These are phyloP conservation scores for Saccharomyces hybrid DNA, from an alignment of 1,139 yeast species.

Conservation along the genomic window DNA sequence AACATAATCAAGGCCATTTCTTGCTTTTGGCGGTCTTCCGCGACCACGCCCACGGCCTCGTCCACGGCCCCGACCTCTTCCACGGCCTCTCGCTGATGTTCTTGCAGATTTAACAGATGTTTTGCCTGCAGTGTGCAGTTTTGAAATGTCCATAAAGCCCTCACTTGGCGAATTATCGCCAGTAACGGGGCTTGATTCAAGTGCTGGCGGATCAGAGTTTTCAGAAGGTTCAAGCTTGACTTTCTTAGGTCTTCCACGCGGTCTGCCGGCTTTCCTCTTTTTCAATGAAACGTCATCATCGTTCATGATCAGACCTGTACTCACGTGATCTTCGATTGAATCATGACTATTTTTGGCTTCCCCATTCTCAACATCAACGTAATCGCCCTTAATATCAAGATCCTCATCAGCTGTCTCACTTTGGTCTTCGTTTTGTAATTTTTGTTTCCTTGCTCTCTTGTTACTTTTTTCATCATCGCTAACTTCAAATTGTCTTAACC, in stretches of 20 bases:
- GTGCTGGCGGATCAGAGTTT: constrained; percentile 1
- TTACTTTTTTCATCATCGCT: constrained; percentile 29
- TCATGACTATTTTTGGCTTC: background rate
- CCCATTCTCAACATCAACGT: background rate
- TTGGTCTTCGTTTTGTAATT: background rate
- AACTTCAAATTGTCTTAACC: constrained; percentile 55
- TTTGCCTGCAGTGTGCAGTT: constrained; percentile 16
- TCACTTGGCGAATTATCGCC: background rate
- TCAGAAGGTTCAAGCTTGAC: constrained; percentile 12
- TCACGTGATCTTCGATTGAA: constrained; percentile 1
- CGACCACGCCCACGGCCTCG: constrained; percentile 15
- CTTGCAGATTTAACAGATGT: constrained; percentile 23
- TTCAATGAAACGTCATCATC: constrained; percentile 18
- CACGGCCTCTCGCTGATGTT: constrained; percentile 20
- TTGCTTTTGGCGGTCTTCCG: constrained; percentile 21
- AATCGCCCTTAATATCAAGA: background rate
- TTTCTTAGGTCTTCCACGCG: constrained; percentile 18
- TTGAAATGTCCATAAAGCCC: background rate
- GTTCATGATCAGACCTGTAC: constrained; percentile 12
- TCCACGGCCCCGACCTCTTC: constrained; percentile 26
- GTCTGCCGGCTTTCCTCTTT: constrained; percentile 15
- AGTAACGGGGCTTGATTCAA: background rate
- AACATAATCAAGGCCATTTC: constrained; percentile 32
- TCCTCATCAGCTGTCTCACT: background rate
- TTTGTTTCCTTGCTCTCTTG: constrained; percentile 8